Conservation (phyloP, 495 filamentous ascomycete species). For the Aspergillus diversus region DNA sequence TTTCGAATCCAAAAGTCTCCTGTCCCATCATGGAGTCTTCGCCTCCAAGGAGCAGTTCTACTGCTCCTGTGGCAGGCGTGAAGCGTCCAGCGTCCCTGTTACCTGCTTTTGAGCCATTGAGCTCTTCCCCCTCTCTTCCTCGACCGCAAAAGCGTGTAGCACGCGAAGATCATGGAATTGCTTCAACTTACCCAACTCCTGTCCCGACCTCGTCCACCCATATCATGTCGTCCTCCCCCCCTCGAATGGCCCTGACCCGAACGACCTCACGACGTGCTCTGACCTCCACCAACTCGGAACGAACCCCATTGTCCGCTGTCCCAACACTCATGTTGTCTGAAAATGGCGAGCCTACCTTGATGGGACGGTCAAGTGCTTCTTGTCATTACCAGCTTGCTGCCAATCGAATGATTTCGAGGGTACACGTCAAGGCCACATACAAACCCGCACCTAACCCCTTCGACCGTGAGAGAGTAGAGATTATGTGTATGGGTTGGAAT, state of each 20-base stretch:
- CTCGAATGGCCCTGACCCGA: conserved; percentile 48
- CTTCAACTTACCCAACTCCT: conserved; percentile 74
- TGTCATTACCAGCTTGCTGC: conserved; percentile 90
- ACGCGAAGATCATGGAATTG: conserved; percentile 52
- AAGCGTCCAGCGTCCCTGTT: conserved; percentile 84
- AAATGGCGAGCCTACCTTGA: conserved; percentile 77
- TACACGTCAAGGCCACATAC: conserved; percentile 89
- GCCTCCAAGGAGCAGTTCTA: conserved; percentile 39
- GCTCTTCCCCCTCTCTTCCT: conserved; percentile 83
- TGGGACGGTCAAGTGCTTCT: conserved; percentile 91
- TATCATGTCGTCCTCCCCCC: conserved; percentile 87
- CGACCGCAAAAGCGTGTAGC: conserved; percentile 71
- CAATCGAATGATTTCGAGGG: conserved; percentile 86
- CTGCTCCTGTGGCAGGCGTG: conserved; percentile 58
- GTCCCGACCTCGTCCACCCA: conserved; percentile 92
- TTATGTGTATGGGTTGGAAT: conserved; percentile 95
- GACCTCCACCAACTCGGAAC: conserved; percentile 75
- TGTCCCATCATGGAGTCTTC: conserved; percentile 48
- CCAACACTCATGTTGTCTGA: conserved; percentile 79
- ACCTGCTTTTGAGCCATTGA: conserved; percentile 90
- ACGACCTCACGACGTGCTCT: conserved; percentile 55
- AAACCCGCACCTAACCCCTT: conserved; percentile 65
- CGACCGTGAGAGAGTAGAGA: conserved; percentile 73
- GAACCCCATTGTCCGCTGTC: conserved; percentile 79
- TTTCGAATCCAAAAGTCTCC: conserved; percentile 4